Base-by-base conservation (phyloP, 352 stramenopile species). In the Hyaloperonospora brassicae region DNA sequence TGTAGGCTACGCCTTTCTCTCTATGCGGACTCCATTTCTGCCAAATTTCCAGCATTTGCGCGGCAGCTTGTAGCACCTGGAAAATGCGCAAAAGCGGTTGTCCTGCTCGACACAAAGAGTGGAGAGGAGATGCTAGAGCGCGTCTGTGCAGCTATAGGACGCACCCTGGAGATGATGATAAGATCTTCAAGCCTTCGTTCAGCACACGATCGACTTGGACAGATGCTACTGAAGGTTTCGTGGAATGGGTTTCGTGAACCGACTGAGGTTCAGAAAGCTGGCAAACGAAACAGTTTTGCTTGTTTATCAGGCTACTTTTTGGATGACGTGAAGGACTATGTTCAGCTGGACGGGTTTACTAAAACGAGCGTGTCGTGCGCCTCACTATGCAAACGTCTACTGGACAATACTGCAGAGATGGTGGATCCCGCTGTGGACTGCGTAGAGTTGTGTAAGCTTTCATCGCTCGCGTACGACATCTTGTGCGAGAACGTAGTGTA, bases 401-500 rank as follows among this genome's bases (percentile, higher is more conserved):
- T 66, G 27, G 67, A 78, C 30, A 61, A 61, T 25, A 57, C 48
- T 12, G 45, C 56, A 1, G 52, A 57, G 12, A 54, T 58, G 40
- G 47, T 31, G n/a, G 56, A 63, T 41, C 23, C 21, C 40, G 46
- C 47, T 22, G 25, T 25, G 7, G n/a, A 17, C 24, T 45, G 12
- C 39, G 46, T 52, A 27, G 50, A 63, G 9, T 44, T 36, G 24
- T 21, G 51, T 44, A 34, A n/a, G 17, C 50, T 73, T 12, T 77
- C 61, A 27, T 57, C 44, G 1, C 21, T 66, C 22, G 70, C 62
- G 3, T 85, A 86, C 41, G 61, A 62, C 24, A 56, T 85, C 11
- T 34, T 90, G 45, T 86, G 77, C 39, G 75, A 87, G 6, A 79
- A 90, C 50, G 72, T 80, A 6, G 73, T 90, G 12, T 77, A 82